Evolutionary conservation across 225 moss, liverwort and hornwort species (phyloP).

Genomic region (Thuidium tamariscinum): DNA sequence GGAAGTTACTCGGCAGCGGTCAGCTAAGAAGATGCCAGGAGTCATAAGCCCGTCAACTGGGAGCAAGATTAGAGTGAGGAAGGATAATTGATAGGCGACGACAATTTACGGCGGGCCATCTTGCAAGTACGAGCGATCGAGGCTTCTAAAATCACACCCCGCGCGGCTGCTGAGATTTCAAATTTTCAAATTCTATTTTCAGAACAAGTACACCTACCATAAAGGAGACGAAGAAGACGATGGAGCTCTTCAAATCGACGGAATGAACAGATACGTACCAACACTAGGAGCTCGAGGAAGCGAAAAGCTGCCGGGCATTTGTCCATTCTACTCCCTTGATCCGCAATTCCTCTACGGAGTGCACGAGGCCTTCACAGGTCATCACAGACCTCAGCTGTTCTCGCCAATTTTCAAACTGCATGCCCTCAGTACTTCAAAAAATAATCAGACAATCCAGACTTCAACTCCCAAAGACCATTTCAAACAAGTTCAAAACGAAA

Average conservation of each 20-base stretch:
- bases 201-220: neutral
- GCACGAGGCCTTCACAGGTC: slow-evolving; percentile 5
- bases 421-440: neutral
- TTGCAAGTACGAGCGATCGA: neutral
- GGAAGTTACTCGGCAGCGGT: neutral
- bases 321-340: slow-evolving; percentile 10
- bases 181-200: neutral
- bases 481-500: neutral
- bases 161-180: neutral
- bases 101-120: neutral
- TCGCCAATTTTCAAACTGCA: slow-evolving; percentile 15
- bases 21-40: neutral
- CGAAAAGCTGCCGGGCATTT: slow-evolving; percentile 14
- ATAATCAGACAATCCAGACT: neutral
- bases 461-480: neutral
- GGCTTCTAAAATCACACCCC: neutral
- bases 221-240: neutral
- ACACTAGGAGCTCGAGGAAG: neutral
- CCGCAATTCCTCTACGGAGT: neutral
- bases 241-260: neutral
- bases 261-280: neutral
- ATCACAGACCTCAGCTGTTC: neutral
- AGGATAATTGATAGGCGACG: neutral
- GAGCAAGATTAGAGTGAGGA: neutral
- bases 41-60: neutral